Base-by-base conservation (phyloP, 768 basidiomycete genomes). In the Rhizopogon rudus region DNA sequence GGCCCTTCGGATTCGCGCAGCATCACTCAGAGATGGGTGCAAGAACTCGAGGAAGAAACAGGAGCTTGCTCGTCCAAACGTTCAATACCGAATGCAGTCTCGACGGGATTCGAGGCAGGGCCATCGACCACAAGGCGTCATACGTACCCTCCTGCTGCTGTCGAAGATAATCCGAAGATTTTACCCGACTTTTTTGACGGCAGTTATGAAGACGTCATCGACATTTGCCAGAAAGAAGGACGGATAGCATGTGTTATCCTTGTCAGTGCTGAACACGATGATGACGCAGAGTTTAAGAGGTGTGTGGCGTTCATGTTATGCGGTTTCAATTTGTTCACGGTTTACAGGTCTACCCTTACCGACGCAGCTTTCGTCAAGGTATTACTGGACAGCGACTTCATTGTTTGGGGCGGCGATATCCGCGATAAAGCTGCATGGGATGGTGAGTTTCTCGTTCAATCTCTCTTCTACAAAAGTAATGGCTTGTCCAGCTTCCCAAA, bases 341-440 rank as follows among this genome's bases (percentile, higher is more conserved):
- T n/a, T 7, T 14, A 9, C 56, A 92, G 90, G 57, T 77, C 79
- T 4, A 92, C 92, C 0, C 76, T 98, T 16, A 87, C 88, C 1
- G 85, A 96, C 63, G 72, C 84, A 2, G 73, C 77, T 8, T 78
- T 98, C 44, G 81, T 94, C 6, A 80, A 79, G 25, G 68, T 82
- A 3, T 75, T 97, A 22, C 78, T 80, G 48, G 84, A 88, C 35
- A 88, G 93, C 67, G 76, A 87, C 49, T 77, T 96, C 52, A 62
- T 93, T 16, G 83, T 93, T 7, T 99, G 95, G 96, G 96, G 89
- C 3, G 95, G 92, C 14, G 95, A 98, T 65, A 83, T 97, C 7
- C 78, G 87, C 35, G 87, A 90, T 61, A 77, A 77, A 37, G 92
- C 96, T 58, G 83, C 91, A 5, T 93, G 93, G 81, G 81, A 84